Evolutionary conservation across 2,329 filamentous ascomycete genomes (phyloP).

Genomic region (Trichoderma harzianum): DNA sequence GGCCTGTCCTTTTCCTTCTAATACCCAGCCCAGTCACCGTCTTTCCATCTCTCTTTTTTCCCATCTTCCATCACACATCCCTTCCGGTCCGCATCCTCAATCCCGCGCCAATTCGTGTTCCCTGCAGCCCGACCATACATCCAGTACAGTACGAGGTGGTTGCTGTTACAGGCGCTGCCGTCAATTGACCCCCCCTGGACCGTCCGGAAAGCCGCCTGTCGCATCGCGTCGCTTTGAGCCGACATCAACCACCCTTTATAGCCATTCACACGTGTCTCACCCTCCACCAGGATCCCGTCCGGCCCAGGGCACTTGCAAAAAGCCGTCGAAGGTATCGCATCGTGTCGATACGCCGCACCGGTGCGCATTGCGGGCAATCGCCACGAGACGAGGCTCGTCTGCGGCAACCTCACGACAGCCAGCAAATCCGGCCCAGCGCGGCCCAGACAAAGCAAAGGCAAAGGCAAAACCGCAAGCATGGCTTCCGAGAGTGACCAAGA

Average conservation of each 20-base stretch:
- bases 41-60: background rate
- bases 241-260: conserved; percentile 17
- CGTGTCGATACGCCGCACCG: background rate
- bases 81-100: background rate
- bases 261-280: conserved; percentile 23
- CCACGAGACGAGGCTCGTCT: background rate
- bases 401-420: background rate
- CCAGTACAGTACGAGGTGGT: background rate
- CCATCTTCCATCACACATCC: background rate
- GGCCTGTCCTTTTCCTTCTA: background rate
- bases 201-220: conserved; percentile 4
- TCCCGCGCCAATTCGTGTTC: background rate
- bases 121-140: background rate
- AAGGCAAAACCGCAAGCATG: conserved; percentile 29
- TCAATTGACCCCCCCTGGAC: conserved; percentile 18
- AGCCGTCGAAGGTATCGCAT: background rate
- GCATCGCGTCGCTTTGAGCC: conserved; percentile 19
- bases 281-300: conserved; percentile 12
- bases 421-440: background rate
- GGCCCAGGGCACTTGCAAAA: conserved; percentile 7
- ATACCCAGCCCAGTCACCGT: conserved; percentile 10
- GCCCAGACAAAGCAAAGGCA: background rate
- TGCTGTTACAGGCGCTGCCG: background rate
- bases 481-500: conserved; percentile 46
- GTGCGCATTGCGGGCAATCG: conserved; percentile 2